Evolutionary conservation across 371 early-diverging fungal species (phyloP).

Genomic region (Mucor mucedo): DNA sequence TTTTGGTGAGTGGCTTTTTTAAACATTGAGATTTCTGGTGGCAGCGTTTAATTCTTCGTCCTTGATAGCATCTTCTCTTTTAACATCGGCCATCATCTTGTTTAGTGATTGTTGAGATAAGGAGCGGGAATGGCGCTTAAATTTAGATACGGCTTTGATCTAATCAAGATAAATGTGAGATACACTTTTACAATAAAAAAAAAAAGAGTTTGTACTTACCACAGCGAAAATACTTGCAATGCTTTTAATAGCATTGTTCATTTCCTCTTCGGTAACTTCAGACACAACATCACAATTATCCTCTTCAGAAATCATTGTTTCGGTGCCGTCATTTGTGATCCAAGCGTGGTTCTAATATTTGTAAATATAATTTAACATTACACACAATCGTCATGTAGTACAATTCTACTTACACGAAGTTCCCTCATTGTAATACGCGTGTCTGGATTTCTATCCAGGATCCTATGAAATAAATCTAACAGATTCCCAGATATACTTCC

Average conservation of each 20-base stretch:
- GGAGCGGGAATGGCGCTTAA: slow-evolving; percentile 57
- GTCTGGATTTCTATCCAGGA: slow-evolving; percentile 84
- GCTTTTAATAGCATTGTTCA: slow-evolving; percentile 76
- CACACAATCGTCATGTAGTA: not conserved
- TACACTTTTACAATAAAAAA: not conserved
- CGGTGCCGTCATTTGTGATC: slow-evolving; percentile 78
- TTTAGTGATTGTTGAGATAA: slow-evolving; percentile 50
- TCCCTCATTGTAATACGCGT: slow-evolving; percentile 81
- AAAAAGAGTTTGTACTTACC: slow-evolving; percentile 31
- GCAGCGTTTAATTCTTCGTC: not conserved
- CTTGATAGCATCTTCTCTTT: slow-evolving; percentile 12
- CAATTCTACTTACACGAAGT: slow-evolving; percentile 58
- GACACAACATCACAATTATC: slow-evolving; percentile 74
- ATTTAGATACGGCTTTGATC: slow-evolving; percentile 59
- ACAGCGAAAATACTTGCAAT: slow-evolving; percentile 60
- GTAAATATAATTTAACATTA: no score
- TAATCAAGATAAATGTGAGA: slow-evolving; percentile 3
- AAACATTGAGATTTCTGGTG: slow-evolving; percentile 5
- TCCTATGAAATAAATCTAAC: slow-evolving; percentile 64
- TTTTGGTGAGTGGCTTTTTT: not conserved
- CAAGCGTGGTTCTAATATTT: slow-evolving; percentile 74
- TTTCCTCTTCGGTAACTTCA: slow-evolving; percentile 86
- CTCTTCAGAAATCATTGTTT: slow-evolving; percentile 72
- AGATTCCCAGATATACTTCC: slow-evolving; percentile 39
- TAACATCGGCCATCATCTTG: slow-evolving; percentile 40